Evolutionary conservation across 2,329 filamentous ascomycete species (phyloP).

Genomic region (Blastomyces gilchristii): DNA sequence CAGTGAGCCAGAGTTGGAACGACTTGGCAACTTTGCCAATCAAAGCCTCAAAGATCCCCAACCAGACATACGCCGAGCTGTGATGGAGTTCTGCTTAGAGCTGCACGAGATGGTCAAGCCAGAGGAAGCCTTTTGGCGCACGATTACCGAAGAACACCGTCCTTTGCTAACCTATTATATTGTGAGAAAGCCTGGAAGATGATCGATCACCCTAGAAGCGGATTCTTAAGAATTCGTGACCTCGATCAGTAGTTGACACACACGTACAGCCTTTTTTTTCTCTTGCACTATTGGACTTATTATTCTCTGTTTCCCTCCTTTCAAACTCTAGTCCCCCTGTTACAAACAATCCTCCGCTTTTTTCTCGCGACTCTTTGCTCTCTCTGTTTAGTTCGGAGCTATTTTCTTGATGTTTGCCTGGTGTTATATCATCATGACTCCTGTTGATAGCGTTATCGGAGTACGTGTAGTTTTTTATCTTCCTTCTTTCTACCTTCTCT

Average conservation of each 20-base stretch:
- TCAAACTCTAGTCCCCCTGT: background rate
- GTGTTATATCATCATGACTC: conserved; percentile 3
- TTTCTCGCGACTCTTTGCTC: background rate
- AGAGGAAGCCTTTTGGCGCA: conserved; percentile 23
- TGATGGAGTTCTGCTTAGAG: conserved; percentile 27
- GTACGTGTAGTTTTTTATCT: background rate
- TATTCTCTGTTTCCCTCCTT: background rate
- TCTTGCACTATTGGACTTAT: background rate
- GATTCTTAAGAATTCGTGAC: background rate
- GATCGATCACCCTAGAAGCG: background rate
- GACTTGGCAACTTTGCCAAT: conserved; percentile 27
- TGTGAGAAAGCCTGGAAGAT: conserved; percentile 14
- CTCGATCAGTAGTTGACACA: background rate
- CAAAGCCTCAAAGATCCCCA: conserved; percentile 25
- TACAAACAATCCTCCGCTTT: background rate
- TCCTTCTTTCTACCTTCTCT: background rate
- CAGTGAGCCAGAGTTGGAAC: conserved; percentile 16
- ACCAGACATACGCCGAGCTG: conserved; percentile 30
- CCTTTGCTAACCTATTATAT: conserved; percentile 32
- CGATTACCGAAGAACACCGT: conserved; percentile 26
- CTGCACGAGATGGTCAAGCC: conserved; percentile 21
- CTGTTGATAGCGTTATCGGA: background rate
- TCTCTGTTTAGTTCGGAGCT: background rate
- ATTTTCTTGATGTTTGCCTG: background rate
- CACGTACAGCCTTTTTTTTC: background rate